Evolutionary conservation across 2,329 filamentous ascomycete species (phyloP).

Genomic region (Geosmithia morbida): DNA sequence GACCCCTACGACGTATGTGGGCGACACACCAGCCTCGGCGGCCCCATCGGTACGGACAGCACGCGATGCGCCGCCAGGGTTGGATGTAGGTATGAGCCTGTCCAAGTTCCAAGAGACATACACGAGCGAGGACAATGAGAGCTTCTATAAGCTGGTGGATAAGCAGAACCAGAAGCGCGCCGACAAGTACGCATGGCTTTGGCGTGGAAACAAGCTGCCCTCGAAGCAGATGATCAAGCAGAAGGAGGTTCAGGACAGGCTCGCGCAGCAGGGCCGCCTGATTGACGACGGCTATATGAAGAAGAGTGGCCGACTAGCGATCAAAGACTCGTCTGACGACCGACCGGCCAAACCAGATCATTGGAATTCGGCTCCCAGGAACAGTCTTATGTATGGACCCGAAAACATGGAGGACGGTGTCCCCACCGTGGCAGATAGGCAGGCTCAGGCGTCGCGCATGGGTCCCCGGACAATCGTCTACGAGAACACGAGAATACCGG

Average conservation of each 20-base stretch:
- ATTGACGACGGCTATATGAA: constrained; percentile 39
- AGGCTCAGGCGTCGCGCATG: constrained; percentile 57
- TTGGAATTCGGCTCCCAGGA: constrained; percentile 64
- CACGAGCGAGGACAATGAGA: constrained; percentile 96
- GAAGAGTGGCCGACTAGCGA: constrained; percentile 40
- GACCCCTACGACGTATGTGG: constrained; percentile 54
- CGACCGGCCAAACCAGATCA: constrained; percentile 64
- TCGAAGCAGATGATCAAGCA: constrained; percentile 65
- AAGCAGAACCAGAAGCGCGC: constrained; percentile 75
- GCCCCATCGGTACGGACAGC: constrained; percentile 17
- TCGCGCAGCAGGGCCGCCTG: constrained; percentile 30
- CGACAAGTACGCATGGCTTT: constrained; percentile 81
- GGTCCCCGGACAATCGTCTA: constrained; percentile 68
- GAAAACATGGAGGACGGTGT: constrained; percentile 46
- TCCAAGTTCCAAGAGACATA: constrained; percentile 82
- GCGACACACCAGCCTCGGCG: constrained; percentile 59
- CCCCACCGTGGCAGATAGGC: constrained; percentile 50
- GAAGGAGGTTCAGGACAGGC: constrained; percentile 42
- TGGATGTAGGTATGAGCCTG: constrained; percentile 69
- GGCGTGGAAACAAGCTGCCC: constrained; percentile 73
- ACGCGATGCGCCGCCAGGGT: constrained; percentile 22
- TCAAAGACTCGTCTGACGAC: constrained; percentile 47
- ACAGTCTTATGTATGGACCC: constrained; percentile 75
- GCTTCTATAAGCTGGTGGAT: constrained; percentile 85
- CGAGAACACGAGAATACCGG: constrained; percentile 66